Percentiles rank a stretch among this genome's conserved stretches.
phyloP scores from a whole-genome alignment of 192 early-diverging fungal genomes.

The Mortierella alpina region DNA sequence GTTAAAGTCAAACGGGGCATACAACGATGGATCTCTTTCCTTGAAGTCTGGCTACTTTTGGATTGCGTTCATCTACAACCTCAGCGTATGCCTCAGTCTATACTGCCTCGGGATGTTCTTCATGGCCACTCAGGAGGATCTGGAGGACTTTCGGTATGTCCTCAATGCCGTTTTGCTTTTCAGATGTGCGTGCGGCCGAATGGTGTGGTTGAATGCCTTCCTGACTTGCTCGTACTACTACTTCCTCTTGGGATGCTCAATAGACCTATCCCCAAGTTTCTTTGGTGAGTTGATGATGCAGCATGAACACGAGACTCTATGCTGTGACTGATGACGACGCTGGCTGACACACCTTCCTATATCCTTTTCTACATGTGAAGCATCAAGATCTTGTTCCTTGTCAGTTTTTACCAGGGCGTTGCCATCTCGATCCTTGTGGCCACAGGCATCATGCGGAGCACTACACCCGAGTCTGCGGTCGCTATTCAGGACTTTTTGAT shows the following conservation, averaged over 20 bases:
- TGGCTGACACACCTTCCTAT: too few species aligned
- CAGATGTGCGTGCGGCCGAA: neutral
- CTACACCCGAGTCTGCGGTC: conserved; percentile 62
- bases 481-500: conserved; percentile 92
- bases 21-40: conserved; percentile 83
- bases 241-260: neutral
- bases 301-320: too few species aligned
- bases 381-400: conserved; percentile 93
- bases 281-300: conserved; percentile 56
- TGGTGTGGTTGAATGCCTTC: neutral
- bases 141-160: conserved; percentile 73
- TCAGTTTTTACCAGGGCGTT: conserved; percentile 93
- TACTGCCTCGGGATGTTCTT: conserved; percentile 92
- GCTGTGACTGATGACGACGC: too few species aligned
- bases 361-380: too few species aligned
- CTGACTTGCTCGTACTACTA: neutral
- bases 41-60: conserved; percentile 79
- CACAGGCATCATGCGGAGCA: conserved; percentile 77
- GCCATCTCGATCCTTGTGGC: conserved; percentile 85
- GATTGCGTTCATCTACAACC: conserved; percentile 85
- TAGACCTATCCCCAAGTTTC: conserved; percentile 93
- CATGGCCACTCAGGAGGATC: conserved; percentile 78
- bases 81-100: conserved; percentile 82
- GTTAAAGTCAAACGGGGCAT: conserved; percentile 74
- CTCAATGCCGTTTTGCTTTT: neutral